Base-by-base conservation (phyloP, 1,284 basidiomycete species). In the Ceratorhiza oryzae-sativae region DNA sequence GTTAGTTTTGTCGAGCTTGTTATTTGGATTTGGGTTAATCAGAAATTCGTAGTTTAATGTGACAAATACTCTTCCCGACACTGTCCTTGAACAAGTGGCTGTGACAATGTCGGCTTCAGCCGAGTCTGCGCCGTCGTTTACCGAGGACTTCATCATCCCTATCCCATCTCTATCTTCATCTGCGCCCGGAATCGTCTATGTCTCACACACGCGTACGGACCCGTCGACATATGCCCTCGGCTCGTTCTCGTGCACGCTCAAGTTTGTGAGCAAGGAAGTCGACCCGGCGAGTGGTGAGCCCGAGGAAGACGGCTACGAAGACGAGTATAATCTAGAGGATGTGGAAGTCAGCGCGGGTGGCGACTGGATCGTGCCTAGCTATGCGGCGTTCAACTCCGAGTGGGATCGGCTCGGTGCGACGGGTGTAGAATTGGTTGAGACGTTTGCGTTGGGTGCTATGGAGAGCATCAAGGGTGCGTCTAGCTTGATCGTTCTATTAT, bases 51-150 rank as follows among this genome's bases (percentile, higher is more conserved):
- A 99, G 91, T 98, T 95, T 88, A 98, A 98, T 83, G 89, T 99
- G 63, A 94, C 94, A 72, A 99, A 99, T 80, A 99, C 97, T n/a
- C 86, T 99, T 70, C 90, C 95, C n/a, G 97, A 99, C 80, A 96
- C 94, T 2, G 91, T 99, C 4, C 84, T 99, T 73, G 97, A 99
- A 80, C 90, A 96, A 77, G 94, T 97, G 20, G 92, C 95, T n/a
- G 93, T 99, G 12, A 86, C 95, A 76, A 97, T 98, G 90, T 87
- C 90, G 75, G 88, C 92, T 3, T 86, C 90, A 56, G 83, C 86
- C 10, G 94, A 95, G 30, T 83, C 85, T 15, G 73, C 68, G 18
- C 41, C 51, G 20, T 91, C 89, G 1, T 82, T 99, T 76, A 89
- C 87, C 56, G 97, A 99, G 83, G 95, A 98, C 80, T 98, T 98